Evolutionary conservation across 2,329 filamentous ascomycete species (phyloP).

Genomic region (Pseudophaeomoniella oleicola): DNA sequence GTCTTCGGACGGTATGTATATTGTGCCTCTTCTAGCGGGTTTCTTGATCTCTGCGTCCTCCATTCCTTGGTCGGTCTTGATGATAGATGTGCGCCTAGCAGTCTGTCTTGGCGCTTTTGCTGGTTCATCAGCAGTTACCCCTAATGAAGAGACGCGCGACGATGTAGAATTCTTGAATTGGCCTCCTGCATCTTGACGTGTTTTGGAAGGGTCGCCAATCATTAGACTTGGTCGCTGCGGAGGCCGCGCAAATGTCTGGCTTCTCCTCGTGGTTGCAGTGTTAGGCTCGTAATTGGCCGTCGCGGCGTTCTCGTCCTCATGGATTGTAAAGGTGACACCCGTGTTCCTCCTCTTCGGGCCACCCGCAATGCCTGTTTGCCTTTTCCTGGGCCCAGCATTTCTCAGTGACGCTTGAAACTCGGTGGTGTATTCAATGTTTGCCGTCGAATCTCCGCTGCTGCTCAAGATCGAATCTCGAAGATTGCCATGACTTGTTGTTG

Average conservation of each 20-base stretch:
- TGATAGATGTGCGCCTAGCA: slow-evolving; percentile 4
- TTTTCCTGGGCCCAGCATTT: slow-evolving; percentile 11
- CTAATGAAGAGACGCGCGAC: not conserved
- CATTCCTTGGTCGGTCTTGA: not conserved
- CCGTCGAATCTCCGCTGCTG: slow-evolving; percentile 18
- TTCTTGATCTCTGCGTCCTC: slow-evolving; percentile 12
- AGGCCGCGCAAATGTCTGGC: slow-evolving; percentile 21
- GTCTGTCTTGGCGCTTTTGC: slow-evolving; percentile 3
- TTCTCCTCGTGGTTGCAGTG: slow-evolving; percentile 5
- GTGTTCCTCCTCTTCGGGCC: slow-evolving; percentile 12
- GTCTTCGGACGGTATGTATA: slow-evolving; percentile 28
- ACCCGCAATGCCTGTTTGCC: slow-evolving; percentile 12
- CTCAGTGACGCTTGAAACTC: slow-evolving; percentile 18
- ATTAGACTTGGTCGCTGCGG: slow-evolving; percentile 24
- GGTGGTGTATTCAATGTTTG: slow-evolving; percentile 25
- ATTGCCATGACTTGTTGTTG: not conserved
- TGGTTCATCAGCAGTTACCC: not conserved
- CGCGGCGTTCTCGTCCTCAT: slow-evolving; percentile 16
- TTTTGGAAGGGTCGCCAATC: slow-evolving; percentile 13
- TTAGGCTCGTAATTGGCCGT: slow-evolving; percentile 4
- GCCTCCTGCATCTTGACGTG: slow-evolving; percentile 3
- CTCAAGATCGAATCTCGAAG: not conserved
- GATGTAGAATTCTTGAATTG: slow-evolving; percentile 1
- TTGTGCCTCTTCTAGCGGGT: slow-evolving; percentile 20
- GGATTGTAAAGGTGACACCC: slow-evolving; percentile 20